These are phyloP conservation scores for Euphorbia corollata DNA, from an alignment of 441 rosid species.

Conservation along the genomic window DNA sequence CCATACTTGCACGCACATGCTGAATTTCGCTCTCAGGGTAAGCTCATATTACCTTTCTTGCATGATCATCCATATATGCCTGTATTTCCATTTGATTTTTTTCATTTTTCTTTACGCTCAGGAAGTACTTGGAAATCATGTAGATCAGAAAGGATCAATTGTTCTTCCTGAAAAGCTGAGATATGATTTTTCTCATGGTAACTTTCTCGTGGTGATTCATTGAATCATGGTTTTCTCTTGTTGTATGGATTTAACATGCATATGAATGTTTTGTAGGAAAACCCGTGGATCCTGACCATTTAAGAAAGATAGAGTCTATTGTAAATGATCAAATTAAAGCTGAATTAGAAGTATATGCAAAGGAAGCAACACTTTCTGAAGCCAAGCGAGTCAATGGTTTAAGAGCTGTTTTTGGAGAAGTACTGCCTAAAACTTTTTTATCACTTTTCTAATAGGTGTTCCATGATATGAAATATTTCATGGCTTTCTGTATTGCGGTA, in stretches of 20 bases:
- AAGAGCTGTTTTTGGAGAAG: conserved; percentile 98
- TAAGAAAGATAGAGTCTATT: conserved; percentile 75
- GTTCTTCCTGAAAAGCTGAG: conserved; percentile 95
- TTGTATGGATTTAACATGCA: conserved; percentile 14
- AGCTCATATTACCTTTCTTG: conserved; percentile 5
- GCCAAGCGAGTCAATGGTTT: conserved; percentile 75
- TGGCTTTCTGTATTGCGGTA: conserved; percentile 22
- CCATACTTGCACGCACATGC: conserved; percentile 95
- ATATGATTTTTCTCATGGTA: conserved; percentile 97
- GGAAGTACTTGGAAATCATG: conserved; percentile 94
- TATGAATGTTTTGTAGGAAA: conserved; percentile 44
- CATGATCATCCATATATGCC: background rate
- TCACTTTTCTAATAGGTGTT: background rate
- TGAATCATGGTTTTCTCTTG: conserved; percentile 9
- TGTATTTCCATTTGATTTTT: background rate
- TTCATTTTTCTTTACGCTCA: conserved; percentile 24
- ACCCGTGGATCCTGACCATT: conserved; percentile 65
- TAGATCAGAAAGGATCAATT: conserved; percentile 96
- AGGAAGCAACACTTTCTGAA: conserved; percentile 68
- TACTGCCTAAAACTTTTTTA: conserved; percentile 26
- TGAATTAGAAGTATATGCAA: conserved; percentile 73
- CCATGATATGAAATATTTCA: background rate
- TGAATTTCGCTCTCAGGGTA: conserved; percentile 96
- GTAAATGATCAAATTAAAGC: conserved; percentile 85
- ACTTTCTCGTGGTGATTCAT: conserved; percentile 10